Conservation (phyloP, 495 filamentous ascomycete species). For the Tuber umbilicatum region DNA sequence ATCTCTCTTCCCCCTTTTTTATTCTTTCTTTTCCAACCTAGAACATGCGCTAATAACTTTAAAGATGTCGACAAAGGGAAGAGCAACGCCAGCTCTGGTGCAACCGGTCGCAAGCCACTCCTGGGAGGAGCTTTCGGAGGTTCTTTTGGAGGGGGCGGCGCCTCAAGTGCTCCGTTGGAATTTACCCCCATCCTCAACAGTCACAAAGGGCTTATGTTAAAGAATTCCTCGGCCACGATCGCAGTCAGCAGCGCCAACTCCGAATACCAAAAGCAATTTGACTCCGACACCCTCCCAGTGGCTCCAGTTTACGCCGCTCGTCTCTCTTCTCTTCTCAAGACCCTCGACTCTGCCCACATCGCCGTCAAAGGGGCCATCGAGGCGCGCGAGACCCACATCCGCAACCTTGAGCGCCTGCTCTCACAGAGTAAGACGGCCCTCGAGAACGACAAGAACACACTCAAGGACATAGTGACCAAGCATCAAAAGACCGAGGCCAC, state of each 20-base stretch:
- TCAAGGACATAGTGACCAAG: slow-evolving; percentile 54
- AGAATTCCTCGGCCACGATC: slow-evolving; percentile 55
- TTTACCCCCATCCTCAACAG: slow-evolving; percentile 64
- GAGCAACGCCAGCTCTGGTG: slow-evolving; percentile 47
- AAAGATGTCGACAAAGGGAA: slow-evolving; percentile 75
- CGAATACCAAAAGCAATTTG: slow-evolving; percentile 75
- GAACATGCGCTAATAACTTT: slow-evolving; percentile 18
- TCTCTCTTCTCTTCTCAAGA: slow-evolving; percentile 77
- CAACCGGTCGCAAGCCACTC: slow-evolving; percentile 49
- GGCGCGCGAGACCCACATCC: slow-evolving; percentile 68
- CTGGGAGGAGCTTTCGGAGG: slow-evolving; percentile 41
- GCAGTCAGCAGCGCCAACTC: slow-evolving; percentile 60
- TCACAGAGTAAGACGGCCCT: slow-evolving; percentile 65
- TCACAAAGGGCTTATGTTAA: slow-evolving; percentile 66
- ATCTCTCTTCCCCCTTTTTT: neutral
- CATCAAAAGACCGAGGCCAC: slow-evolving; percentile 63
- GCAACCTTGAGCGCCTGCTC: slow-evolving; percentile 74
- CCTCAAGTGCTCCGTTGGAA: slow-evolving; percentile 62
- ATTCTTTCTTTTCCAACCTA: neutral
- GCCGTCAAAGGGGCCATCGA: slow-evolving; percentile 87
- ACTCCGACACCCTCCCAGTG: slow-evolving; percentile 58
- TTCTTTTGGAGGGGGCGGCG: slow-evolving; percentile 48
- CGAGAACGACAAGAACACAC: slow-evolving; percentile 58
- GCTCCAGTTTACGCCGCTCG: slow-evolving; percentile 88
- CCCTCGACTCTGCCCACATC: slow-evolving; percentile 80